Evolutionary conservation across 106 monocot genomes (phyloP).

Genomic region (Acorus calamus): DNA sequence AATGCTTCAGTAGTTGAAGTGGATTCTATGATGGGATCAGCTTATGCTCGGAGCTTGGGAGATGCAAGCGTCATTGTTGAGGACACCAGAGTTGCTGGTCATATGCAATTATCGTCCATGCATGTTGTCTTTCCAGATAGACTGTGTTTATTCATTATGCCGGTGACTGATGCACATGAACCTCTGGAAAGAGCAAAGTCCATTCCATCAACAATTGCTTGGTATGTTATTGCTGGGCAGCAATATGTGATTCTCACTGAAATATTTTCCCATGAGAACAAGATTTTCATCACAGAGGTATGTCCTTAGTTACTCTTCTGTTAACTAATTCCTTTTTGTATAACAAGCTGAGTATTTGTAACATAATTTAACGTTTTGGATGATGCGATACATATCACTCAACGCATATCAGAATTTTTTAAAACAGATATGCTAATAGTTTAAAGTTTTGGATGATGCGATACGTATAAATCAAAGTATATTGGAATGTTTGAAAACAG

Average conservation of each 20-base stretch:
- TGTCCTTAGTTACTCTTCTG: background rate
- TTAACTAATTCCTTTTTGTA: background rate
- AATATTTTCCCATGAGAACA: conserved; percentile 51
- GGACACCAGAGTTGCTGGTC: conserved; percentile 81
- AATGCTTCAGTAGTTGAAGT: conserved; percentile 71
- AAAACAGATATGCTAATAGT: too few species aligned
- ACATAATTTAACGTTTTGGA: too few species aligned
- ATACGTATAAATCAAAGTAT: too few species aligned
- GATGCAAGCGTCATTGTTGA: conserved; percentile 64
- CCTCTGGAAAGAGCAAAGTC: conserved; percentile 22
- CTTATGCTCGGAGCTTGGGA: conserved; percentile 50
- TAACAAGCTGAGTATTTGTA: too few species aligned
- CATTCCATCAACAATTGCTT: conserved; percentile 30
- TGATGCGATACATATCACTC: too few species aligned
- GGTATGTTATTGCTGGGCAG: conserved; percentile 81
- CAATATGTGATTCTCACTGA: conserved; percentile 56
- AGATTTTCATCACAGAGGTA: conserved; percentile 87
- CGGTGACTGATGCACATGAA: conserved; percentile 25
- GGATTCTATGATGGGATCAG: conserved; percentile 47
- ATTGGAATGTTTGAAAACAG: too few species aligned
- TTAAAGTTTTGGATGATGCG: too few species aligned
- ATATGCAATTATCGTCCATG: conserved; percentile 68
- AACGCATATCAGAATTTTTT: too few species aligned
- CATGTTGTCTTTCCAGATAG: conserved; percentile 73
- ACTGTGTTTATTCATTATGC: conserved; percentile 51